Base-by-base conservation (phyloP, 2,329 filamentous ascomycete genomes). In the Exophiala mesophila region DNA sequence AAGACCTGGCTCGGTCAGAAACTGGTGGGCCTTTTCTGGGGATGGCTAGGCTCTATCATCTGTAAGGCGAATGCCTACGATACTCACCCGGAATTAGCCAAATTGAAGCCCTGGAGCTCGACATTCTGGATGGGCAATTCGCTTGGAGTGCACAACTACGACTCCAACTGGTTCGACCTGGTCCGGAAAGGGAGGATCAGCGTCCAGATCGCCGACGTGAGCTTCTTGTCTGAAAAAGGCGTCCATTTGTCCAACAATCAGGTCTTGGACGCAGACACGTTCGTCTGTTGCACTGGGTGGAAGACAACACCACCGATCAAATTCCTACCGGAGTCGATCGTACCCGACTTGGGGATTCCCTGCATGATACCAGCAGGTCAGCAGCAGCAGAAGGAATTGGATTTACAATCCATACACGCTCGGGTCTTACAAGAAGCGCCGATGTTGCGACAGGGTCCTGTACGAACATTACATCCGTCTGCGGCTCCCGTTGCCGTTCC, bases 101-200 rank as follows among this genome's bases (percentile, higher is more conserved):
- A 72, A 44, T 55, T 74, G 35, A 65, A 67, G 49, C 53, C 53
- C 3, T 72, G 69, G 62, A 58, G 64, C 41, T 59, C 57, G 19
- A 60, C 62, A 1, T 70, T 73, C 53, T 82, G 76, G 70, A 71
- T 74, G 5, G 77, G 73, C 2, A 72, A 68, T 8, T 70, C 69
- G 0, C 64, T 82, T 21, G 74, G 74, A 34, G 80, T 83, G 20
- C 65, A 79, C 43, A 83, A 82, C 55, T 83, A 78, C 53, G 67
- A 69, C 0, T 69, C 65, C 3, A 66, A 76, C 49, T 72, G 82
- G 54, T 75, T 79, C 55, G 71, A 76, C 5, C 62, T 78, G 8
- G 67, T 83, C 7, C 67, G 65, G 34, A 58, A 67, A 4, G 73
- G 74, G 2, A 66, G 63, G n/a, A 72, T 82, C 23, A 65, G 66